Conservation (phyloP, 306 rosid species). For the Vachellia collinsii region DNA sequence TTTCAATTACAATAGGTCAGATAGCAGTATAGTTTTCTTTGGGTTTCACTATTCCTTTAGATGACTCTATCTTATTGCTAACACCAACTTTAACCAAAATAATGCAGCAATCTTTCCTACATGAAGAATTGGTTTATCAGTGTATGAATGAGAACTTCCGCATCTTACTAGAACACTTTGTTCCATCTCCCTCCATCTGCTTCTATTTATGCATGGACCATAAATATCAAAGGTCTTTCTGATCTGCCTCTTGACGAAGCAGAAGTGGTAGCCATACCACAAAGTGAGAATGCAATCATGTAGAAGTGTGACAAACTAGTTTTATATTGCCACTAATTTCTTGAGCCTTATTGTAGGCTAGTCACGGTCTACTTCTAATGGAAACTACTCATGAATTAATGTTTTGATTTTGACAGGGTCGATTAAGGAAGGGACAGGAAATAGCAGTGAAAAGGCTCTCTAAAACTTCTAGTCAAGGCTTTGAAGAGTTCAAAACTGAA, state of each 20-base stretch:
- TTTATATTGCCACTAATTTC: background rate
- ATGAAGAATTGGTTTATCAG: background rate
- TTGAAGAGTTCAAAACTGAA: conserved; percentile 18
- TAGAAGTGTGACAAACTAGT: background rate
- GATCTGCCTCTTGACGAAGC: background rate
- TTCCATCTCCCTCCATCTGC: background rate
- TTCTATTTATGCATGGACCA: background rate
- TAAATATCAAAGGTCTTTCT: background rate
- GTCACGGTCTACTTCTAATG: background rate
- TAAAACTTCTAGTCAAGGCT: conserved; percentile 54
- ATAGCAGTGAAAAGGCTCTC: conserved; percentile 61
- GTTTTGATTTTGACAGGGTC: conserved; percentile 46
- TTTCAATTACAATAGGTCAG: conserved; percentile 6
- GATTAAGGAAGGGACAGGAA: conserved; percentile 47
- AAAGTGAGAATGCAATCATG: background rate
- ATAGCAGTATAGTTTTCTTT: background rate
- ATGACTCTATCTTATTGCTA: background rate
- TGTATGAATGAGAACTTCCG: conserved; percentile 6
- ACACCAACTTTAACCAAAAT: background rate
- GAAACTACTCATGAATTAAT: background rate
- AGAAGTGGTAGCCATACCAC: background rate
- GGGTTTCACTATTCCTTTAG: conserved; percentile 11
- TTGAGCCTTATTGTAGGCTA: background rate
- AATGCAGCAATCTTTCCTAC: background rate
- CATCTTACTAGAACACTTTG: background rate